These are phyloP conservation scores for Mucor plumbeus DNA, from an alignment of 371 early-diverging fungal species.

Conservation along the genomic window DNA sequence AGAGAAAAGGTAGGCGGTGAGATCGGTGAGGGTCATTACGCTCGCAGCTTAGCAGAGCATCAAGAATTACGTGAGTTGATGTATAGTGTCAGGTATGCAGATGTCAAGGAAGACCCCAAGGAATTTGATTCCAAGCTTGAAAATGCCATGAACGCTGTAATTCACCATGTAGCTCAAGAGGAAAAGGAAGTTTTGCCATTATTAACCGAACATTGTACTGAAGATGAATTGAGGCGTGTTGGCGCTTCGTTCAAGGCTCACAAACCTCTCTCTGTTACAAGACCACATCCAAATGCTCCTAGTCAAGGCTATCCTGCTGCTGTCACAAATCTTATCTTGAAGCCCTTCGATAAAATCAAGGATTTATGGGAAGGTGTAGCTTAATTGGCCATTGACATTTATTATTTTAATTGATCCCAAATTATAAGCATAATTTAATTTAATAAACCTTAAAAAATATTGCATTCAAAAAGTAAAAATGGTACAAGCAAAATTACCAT, in stretches of 20 bases:
- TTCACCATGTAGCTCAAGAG: conserved; percentile 14
- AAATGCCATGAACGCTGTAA: conserved; percentile 14
- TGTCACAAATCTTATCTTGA: conserved; percentile 1
- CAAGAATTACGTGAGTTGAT: conserved; percentile 11
- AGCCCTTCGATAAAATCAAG: conserved; percentile 14
- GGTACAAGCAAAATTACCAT: no score
- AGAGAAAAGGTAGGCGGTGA: conserved; percentile 16
- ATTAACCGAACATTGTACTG: conserved; percentile 10
- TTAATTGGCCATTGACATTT: background rate
- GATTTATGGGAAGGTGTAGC: conserved; percentile 8
- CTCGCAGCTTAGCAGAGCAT: background rate
- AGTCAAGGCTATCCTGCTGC: conserved; percentile 20
- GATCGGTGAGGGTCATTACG: conserved; percentile 12
- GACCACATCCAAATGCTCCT: conserved; percentile 25
- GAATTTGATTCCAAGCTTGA: conserved; percentile 13
- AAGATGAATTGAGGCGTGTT: conserved; percentile 11
- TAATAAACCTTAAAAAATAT: no score
- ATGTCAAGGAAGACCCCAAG: conserved; percentile 1
- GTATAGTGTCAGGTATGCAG: conserved; percentile 2
- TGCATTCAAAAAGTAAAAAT: no score
- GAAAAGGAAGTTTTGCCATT: conserved; percentile 21
- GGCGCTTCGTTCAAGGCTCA: conserved; percentile 22
- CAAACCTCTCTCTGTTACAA: conserved; percentile 17
- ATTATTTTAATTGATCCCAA: no score
- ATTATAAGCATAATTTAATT: no score